Conservation (phyloP, 1,139 yeast species). For the Eremothecium gossypii region DNA sequence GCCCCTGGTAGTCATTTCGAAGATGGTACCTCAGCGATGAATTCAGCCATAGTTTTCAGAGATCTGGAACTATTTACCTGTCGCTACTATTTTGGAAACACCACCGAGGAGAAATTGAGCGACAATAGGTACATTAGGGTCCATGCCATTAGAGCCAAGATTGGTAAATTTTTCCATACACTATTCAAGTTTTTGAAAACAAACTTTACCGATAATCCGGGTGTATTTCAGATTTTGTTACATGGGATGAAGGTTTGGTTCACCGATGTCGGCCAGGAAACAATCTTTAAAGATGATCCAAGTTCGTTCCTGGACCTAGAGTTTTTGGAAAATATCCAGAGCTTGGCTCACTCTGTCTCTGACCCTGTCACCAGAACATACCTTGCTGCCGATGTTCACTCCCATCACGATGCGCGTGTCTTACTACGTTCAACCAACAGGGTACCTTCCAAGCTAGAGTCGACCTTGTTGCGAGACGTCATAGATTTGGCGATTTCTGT, state of each 20-base stretch:
- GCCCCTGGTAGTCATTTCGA: slow-evolving; percentile 17
- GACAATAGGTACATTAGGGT: slow-evolving; percentile 49
- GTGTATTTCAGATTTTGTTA: slow-evolving; percentile 54
- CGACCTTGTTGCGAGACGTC: slow-evolving; percentile 56
- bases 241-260: slow-evolving; percentile 73
- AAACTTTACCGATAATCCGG: slow-evolving; percentile 58
- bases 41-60: slow-evolving; percentile 34
- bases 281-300: slow-evolving; percentile 50
- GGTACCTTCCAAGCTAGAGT: slow-evolving; percentile 60
- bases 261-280: slow-evolving; percentile 72
- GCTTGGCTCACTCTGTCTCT: slow-evolving; percentile 45
- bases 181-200: slow-evolving; percentile 42
- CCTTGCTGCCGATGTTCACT: slow-evolving; percentile 65
- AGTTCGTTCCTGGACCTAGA: slow-evolving; percentile 37
- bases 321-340: slow-evolving; percentile 39
- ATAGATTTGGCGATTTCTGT: slow-evolving; percentile 59
- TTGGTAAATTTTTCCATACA: slow-evolving; percentile 63
- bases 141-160: slow-evolving; percentile 50
- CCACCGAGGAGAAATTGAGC: slow-evolving; percentile 38
- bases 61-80: slow-evolving; percentile 53
- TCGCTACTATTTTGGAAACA: slow-evolving; percentile 39
- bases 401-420: slow-evolving; percentile 69
- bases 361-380: slow-evolving; percentile 69
- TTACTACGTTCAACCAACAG: slow-evolving; percentile 70
- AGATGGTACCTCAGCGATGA: slow-evolving; percentile 16